These are phyloP conservation scores for Heterobasidion irregulare DNA, from an alignment of 1,284 basidiomycete species.

Conservation along the genomic window DNA sequence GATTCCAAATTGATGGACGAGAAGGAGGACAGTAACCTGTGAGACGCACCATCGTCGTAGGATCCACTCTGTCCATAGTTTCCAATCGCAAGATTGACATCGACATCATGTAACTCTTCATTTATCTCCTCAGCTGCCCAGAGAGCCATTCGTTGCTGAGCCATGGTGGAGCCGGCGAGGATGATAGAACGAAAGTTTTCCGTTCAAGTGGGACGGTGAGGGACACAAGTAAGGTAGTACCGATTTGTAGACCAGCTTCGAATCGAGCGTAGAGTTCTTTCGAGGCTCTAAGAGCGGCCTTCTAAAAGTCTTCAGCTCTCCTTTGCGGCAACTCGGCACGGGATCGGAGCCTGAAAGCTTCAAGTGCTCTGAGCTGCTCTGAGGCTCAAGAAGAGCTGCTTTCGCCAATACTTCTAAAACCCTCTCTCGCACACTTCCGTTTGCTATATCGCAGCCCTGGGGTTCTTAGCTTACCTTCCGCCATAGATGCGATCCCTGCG, in stretches of 20 bases:
- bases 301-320: too few relatives aligned
- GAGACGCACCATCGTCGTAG: conserved; percentile 58
- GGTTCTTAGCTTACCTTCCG: neutral
- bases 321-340: too few relatives aligned
- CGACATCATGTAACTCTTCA: conserved; percentile 65
- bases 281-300: too few relatives aligned
- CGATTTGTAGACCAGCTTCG: too few relatives aligned
- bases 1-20: conserved; percentile 4
- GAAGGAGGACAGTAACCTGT: neutral
- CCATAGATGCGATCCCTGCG: neutral
- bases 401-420: neutral
- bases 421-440: neutral
- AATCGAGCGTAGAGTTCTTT: too few relatives aligned
- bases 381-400: too few relatives aligned
- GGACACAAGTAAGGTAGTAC: neutral
- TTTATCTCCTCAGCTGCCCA: conserved; percentile 73
- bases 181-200: neutral
- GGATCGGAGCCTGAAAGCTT: too few relatives aligned
- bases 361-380: too few relatives aligned
- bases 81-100: conserved; percentile 62
- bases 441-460: neutral
- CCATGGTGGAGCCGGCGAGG: conserved; percentile 24
- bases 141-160: conserved; percentile 54
- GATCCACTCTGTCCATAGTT: conserved; percentile 58
- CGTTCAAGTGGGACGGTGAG: neutral